Evolutionary conservation across 202 grass and related monocot species (phyloP).

Genomic region (Zoysia matrella): DNA sequence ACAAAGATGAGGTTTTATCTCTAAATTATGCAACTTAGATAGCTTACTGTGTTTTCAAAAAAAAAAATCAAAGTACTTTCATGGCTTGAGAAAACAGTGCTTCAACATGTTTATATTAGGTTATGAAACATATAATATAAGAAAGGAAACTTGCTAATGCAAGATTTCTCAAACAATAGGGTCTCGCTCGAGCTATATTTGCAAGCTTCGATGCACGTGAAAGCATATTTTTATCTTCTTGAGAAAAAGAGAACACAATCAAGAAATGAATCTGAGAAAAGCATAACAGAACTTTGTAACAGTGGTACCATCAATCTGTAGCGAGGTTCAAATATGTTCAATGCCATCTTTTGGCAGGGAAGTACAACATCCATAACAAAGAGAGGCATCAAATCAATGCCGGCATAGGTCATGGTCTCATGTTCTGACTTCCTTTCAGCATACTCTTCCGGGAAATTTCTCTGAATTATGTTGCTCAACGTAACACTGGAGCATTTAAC

Average conservation of each 20-base stretch:
- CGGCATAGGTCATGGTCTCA: conserved; percentile 82
- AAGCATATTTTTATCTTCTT: conserved; percentile 21
- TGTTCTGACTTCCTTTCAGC: conserved; percentile 90
- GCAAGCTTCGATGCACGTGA: conserved; percentile 29
- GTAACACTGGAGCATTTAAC: conserved; percentile 79
- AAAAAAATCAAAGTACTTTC: conserved; percentile 2
- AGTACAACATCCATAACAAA: conserved; percentile 99
- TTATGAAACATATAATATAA: not conserved
- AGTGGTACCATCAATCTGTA: conserved; percentile 93
- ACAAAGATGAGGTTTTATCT: not conserved
- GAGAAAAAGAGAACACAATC: conserved; percentile 11
- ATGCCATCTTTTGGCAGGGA: conserved; percentile 91
- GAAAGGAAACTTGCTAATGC: not conserved
- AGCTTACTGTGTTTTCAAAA: conserved; percentile 7
- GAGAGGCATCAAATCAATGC: conserved; percentile 91
- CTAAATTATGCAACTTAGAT: conserved; percentile 5
- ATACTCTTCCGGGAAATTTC: conserved; percentile 90
- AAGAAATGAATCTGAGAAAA: conserved; percentile 38
- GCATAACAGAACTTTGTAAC: conserved; percentile 20
- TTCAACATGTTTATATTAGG: conserved; percentile 1
- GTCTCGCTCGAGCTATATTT: conserved; percentile 32
- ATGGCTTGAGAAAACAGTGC: not conserved
- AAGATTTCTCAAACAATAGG: conserved; percentile 28
- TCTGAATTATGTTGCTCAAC: conserved; percentile 95
- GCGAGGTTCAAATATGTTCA: conserved; percentile 99